Conservation (phyloP, 257 asterid species). For the Nicotiana sylvestris region DNA sequence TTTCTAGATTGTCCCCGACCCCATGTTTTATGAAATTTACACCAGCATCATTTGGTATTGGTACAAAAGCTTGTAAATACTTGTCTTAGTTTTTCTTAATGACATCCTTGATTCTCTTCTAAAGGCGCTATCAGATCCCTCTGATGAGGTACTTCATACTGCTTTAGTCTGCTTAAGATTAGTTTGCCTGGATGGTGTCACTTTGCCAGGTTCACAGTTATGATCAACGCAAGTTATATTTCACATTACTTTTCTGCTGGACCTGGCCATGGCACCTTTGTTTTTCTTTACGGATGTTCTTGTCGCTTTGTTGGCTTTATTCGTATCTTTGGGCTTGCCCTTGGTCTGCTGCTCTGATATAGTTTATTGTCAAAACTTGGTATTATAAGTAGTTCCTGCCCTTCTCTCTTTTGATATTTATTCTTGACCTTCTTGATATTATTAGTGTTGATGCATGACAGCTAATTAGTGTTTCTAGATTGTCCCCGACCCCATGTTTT, state of each 20-base stretch:
- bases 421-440: background rate
- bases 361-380: background rate
- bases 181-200: slow-evolving; percentile 1
- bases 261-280: background rate
- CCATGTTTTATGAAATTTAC: background rate
- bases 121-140: slow-evolving; percentile 93
- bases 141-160: slow-evolving; percentile 80
- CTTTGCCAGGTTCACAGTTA: background rate
- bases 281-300: slow-evolving; percentile 5
- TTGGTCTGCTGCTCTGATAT: background rate
- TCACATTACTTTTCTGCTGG: slow-evolving; percentile 7
- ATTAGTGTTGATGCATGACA: background rate
- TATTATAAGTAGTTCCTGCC: background rate
- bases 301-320: background rate
- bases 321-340: background rate
- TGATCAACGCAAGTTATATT: background rate
- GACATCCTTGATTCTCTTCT: slow-evolving; percentile 82
- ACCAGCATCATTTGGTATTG: background rate
- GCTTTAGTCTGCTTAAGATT: slow-evolving; percentile 13
- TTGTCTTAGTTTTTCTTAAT: slow-evolving; percentile 63
- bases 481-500: background rate
- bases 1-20: background rate
- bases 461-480: background rate
- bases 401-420: background rate
- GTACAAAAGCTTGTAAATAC: background rate